Evolutionary conservation across 2,329 filamentous ascomycete species (phyloP).

Genomic region (Leptographium radiaticola): DNA sequence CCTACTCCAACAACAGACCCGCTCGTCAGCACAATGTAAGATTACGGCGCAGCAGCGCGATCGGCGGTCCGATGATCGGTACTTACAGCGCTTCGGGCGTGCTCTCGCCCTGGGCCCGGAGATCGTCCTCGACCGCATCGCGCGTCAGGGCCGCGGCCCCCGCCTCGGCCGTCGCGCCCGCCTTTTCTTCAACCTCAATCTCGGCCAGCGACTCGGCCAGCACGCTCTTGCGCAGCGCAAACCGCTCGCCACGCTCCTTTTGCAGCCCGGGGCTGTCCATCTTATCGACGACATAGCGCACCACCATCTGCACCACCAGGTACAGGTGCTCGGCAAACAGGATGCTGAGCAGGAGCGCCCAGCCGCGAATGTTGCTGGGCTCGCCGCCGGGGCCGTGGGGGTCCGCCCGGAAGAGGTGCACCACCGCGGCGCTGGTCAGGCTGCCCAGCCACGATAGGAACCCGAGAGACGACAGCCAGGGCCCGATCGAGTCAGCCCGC

Average conservation of each 20-base stretch:
- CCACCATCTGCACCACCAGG: conserved; percentile 59
- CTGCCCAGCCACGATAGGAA: conserved; percentile 93
- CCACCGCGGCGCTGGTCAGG: conserved; percentile 72
- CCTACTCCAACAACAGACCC: conserved; percentile 17
- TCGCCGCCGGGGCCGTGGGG: conserved; percentile 51
- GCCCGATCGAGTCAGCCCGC: conserved; percentile 86
- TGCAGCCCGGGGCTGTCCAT: conserved; percentile 78
- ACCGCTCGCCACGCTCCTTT: conserved; percentile 73
- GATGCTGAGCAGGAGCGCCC: conserved; percentile 70
- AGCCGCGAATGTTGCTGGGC: conserved; percentile 59
- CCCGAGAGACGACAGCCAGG: conserved; percentile 73
- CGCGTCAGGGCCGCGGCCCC: conserved; percentile 36
- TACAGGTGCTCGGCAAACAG: conserved; percentile 84
- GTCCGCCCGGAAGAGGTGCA: conserved; percentile 74
- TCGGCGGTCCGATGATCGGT: neutral
- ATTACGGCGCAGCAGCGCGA: neutral
- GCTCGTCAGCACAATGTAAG: neutral
- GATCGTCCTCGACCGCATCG: conserved; percentile 51
- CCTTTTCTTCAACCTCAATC: conserved; percentile 34
- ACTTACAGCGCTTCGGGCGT: conserved; percentile 38
- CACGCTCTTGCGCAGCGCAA: conserved; percentile 64
- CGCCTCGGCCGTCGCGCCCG: conserved; percentile 20
- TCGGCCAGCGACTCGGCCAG: conserved; percentile 59
- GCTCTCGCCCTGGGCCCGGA: conserved; percentile 27
- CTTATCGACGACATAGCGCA: conserved; percentile 62